Percentiles rank a stretch among this genome's conserved stretches.
Evolutionary conservation across 352 stramenopile species (phyloP).

Genomic region (Phytopythium sindhum): DNA sequence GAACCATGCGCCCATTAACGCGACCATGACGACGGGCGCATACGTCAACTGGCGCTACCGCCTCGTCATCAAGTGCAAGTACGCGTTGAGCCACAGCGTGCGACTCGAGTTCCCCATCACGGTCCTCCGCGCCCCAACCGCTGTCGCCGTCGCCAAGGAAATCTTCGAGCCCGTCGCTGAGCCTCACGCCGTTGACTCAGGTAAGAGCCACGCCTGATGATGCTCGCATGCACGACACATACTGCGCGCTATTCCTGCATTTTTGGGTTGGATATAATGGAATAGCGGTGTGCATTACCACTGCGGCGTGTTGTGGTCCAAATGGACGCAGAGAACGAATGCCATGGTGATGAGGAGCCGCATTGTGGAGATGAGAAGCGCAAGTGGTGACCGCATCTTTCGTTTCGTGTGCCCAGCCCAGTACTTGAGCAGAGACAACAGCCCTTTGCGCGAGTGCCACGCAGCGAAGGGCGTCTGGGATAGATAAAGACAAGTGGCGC

Average conservation of each 20-base stretch:
- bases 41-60: conserved; percentile 31
- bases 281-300: background rate
- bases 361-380: too few relatives aligned
- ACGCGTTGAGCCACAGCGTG: conserved; percentile 31
- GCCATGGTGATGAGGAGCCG: too few relatives aligned
- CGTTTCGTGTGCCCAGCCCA: too few relatives aligned
- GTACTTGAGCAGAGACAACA: too few relatives aligned
- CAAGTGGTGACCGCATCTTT: too few relatives aligned
- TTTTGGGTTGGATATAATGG: background rate
- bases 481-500: background rate
- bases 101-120: conserved; percentile 31
- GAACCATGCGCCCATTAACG: conserved; percentile 12
- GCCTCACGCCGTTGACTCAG: background rate
- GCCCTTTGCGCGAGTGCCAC: too few relatives aligned
- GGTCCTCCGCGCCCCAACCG: conserved; percentile 8
- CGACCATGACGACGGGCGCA: conserved; percentile 22
- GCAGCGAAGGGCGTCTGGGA: background rate
- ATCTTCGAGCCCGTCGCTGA: background rate
- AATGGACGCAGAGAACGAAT: background rate
- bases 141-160: background rate
- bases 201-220: background rate
- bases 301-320: too few relatives aligned
- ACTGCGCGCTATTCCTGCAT: background rate
- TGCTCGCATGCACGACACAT: background rate
- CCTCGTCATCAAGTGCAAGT: conserved; percentile 29